Evolutionary conservation across 805 yeast genomes (phyloP).

Genomic region (Candida multigemmis): DNA sequence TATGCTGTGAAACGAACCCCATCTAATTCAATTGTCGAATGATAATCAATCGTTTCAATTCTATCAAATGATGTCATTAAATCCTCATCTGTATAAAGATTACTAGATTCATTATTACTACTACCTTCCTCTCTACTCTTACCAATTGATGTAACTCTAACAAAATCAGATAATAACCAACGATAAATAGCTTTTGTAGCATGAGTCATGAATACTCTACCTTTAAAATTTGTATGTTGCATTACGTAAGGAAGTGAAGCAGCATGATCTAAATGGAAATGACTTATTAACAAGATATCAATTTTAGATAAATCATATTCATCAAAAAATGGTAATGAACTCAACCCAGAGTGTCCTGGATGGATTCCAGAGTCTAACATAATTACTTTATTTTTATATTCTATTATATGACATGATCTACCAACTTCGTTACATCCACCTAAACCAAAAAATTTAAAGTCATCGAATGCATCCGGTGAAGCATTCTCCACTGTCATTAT

Average conservation of each 20-base stretch:
- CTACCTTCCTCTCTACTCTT: conserved; percentile 40
- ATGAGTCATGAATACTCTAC: conserved; percentile 97
- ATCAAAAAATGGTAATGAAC: conserved; percentile 91
- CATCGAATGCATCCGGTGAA: conserved; percentile 22
- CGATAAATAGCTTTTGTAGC: conserved; percentile 97
- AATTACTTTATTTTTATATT: conserved; percentile 86
- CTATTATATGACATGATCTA: conserved; percentile 86
- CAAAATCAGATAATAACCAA: conserved; percentile 92
- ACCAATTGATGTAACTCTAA: conserved; percentile 67
- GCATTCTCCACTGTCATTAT: conserved; percentile 7
- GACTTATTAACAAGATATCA: conserved; percentile 81
- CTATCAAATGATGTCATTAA: conserved; percentile 76
- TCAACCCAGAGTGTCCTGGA: conserved; percentile 86
- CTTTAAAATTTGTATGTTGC: conserved; percentile 92
- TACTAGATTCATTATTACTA: conserved; percentile 29
- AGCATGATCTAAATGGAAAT: conserved; percentile 96
- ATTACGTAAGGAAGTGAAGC: conserved; percentile 96
- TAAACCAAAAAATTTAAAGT: conserved; percentile 66
- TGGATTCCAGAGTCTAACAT: conserved; percentile 99
- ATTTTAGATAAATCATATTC: conserved; percentile 85
- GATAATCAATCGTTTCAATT: conserved; percentile 92
- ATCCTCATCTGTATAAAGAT: conserved; percentile 85
- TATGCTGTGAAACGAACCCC: conserved; percentile 95
- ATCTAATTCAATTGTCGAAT: conserved; percentile 88
- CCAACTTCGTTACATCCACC: conserved; percentile 99